phyloP scores from a whole-genome alignment of 768 basidiomycete genomes.

The Amanita inopinata region DNA sequence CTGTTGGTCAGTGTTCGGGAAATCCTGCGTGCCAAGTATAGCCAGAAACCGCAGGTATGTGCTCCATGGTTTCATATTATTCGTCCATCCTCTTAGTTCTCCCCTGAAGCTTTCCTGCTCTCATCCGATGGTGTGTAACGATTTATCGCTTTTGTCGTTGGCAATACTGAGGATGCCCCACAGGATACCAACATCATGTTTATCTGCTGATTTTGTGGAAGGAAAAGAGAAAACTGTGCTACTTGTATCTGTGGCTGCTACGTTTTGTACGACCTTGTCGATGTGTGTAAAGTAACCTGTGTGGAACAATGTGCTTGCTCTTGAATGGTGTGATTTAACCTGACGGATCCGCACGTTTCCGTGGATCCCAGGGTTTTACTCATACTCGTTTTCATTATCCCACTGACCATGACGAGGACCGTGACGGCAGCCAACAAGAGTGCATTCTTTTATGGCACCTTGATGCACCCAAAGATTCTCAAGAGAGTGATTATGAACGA shows the following conservation, averaged over 20 bases:
- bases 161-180: neutral
- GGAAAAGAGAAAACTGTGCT: no score
- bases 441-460: conserved; percentile 85
- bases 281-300: no score
- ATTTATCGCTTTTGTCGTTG: neutral
- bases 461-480: conserved; percentile 82
- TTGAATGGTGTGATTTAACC: no score
- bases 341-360: no score
- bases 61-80: neutral
- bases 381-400: no score
- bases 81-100: neutral
- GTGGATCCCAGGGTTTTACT: no score
- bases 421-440: neutral
- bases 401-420: neutral
- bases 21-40: conserved; percentile 30
- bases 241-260: no score
- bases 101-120: conserved; percentile 24
- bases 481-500: conserved; percentile 64
- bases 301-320: no score
- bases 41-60: conserved; percentile 32
- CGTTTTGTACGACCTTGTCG: no score
- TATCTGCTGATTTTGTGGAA: conserved; percentile 15
- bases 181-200: conserved; percentile 23
- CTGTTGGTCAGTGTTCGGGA: conserved; percentile 29
- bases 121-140: conserved; percentile 31